phyloP scores from a whole-genome alignment of 208 protist species.

The Trypanosoma lewisi region DNA sequence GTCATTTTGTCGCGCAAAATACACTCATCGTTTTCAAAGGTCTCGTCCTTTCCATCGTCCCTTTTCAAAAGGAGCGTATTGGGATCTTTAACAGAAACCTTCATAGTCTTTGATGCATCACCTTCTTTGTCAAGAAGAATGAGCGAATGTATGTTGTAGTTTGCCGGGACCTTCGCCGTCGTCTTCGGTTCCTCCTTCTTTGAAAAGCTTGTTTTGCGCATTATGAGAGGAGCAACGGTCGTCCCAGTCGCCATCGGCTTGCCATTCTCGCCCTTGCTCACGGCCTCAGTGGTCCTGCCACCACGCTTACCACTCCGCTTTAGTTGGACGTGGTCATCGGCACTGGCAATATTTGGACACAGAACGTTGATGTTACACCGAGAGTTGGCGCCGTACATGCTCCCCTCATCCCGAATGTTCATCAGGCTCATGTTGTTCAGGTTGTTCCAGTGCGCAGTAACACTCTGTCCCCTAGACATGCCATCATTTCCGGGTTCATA shows the following conservation, averaged over 20 bases:
- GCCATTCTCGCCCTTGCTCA: slow-evolving; percentile 42
- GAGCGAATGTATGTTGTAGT: slow-evolving; percentile 80
- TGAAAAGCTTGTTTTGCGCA: slow-evolving; percentile 9
- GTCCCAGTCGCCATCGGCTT: slow-evolving; percentile 21
- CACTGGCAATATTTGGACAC: slow-evolving; percentile 54
- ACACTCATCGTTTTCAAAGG: slow-evolving; percentile 72
- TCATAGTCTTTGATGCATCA: slow-evolving; percentile 6
- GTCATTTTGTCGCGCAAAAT: slow-evolving; percentile 29
- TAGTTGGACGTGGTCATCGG: slow-evolving; percentile 45
- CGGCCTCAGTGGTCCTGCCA: slow-evolving; percentile 55
- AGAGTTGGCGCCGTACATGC: not conserved
- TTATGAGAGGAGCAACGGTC: slow-evolving; percentile 4
- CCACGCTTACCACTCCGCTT: slow-evolving; percentile 68
- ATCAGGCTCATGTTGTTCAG: slow-evolving; percentile 45
- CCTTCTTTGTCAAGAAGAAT: slow-evolving; percentile 49
- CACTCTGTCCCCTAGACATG: slow-evolving; percentile 19
- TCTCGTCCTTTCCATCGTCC: slow-evolving; percentile 59
- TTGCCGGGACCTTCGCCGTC: slow-evolving; percentile 55
- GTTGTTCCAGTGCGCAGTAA: slow-evolving; percentile 50
- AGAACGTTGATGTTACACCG: slow-evolving; percentile 28
- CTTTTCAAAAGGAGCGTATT: slow-evolving; percentile 53
- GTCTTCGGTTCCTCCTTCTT: slow-evolving; percentile 22
- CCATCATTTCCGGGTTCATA: slow-evolving; percentile 24
- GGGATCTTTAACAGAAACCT: slow-evolving; percentile 48
- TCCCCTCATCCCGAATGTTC: not conserved